These are phyloP conservation scores for Candida silvatica DNA, from an alignment of 805 yeast species.

Conservation along the genomic window DNA sequence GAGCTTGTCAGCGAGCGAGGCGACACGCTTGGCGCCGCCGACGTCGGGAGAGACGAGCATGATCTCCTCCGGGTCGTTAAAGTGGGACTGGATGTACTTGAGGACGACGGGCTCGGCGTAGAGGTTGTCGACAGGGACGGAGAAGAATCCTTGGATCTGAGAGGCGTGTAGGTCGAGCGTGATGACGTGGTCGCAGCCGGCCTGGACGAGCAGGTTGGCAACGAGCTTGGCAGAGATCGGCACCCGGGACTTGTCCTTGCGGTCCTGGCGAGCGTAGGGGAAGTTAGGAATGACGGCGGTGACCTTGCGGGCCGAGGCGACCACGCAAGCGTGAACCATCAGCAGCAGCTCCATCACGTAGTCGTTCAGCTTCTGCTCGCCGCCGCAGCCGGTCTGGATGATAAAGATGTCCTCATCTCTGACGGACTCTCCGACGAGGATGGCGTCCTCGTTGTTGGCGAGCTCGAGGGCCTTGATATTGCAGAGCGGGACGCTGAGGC, in stretches of 20 bases:
- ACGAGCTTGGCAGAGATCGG: conserved; percentile 80
- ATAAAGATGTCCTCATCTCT: conserved; percentile 81
- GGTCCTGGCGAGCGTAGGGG: conserved; percentile 85
- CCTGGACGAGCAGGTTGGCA: conserved; percentile 76
- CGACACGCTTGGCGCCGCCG: conserved; percentile 89
- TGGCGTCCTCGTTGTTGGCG: conserved; percentile 67
- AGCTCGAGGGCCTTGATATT: conserved; percentile 78
- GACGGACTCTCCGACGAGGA: conserved; percentile 72
- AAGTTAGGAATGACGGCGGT: conserved; percentile 79
- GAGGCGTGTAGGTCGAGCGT: conserved; percentile 88
- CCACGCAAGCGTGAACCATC: conserved; percentile 76
- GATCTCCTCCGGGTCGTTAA: conserved; percentile 45
- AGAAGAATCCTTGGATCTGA: conserved; percentile 80
- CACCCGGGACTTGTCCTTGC: conserved; percentile 79
- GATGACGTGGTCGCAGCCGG: conserved; percentile 81
- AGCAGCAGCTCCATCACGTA: conserved; percentile 64
- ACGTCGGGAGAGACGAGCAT: conserved; percentile 83
- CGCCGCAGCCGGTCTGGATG: conserved; percentile 52
- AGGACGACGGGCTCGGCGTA: conserved; percentile 81
- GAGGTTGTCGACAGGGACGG: conserved; percentile 75
- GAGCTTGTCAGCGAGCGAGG: conserved; percentile 69
- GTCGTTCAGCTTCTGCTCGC: conserved; percentile 67
- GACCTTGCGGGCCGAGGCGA: conserved; percentile 76
- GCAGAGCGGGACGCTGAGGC: conserved; percentile 58
- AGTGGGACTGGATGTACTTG: conserved; percentile 57